Evolutionary conservation across 1,284 basidiomycete genomes (phyloP), one percentile per base, ranked within the genome.

Genomic region (Cerrena zonata): DNA sequence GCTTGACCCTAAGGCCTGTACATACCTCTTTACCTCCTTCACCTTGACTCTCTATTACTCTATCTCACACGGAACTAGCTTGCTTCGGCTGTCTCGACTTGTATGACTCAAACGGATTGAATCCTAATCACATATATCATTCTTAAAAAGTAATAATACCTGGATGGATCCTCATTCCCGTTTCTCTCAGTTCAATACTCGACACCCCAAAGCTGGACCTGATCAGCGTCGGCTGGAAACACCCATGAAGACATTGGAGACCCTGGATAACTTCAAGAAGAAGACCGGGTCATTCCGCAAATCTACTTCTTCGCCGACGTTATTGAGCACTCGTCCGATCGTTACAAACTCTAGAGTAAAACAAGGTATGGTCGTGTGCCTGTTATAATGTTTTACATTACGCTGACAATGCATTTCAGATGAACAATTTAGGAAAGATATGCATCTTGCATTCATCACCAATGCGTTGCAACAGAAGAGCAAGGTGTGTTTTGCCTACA

Each of bases 401-500:
- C 43, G 3, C 2, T 12, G 2, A 46, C 18, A 19, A 15, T 30
- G 26, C 18, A 21, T 15, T 25, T 45, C 23, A 66, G 84, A 84
- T 65, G 85, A 89, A 57, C 79, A 81, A 54, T 80, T 82, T 55
- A 77, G 79, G 59, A 83, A 85, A 64, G 86, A 90, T 59, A 89
- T 94, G 84, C 91, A 90, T 61, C 77, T 92, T 24, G 80, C 84
- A 3, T 94, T 89, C 57, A 81, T 94, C 40, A 82, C 84, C 60
- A 90, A 91, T 63, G 89, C 91, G 4, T 71, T 94, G 19, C 79
- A 83, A 30, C 82, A 90, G 64, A 89, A 88, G 65, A 64, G 75
- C 10, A 74, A 80, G 60, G 90, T 91, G 56, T 53, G 78, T 34
- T 15, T 7, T 34, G 30, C 65, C 12, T 11, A 38, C n/a, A 40